A percentile compares a stretch with the other conserved stretches of the same genome.
Conservation (phyloP, 345 rosid species). For the Aquilaria yunnanensis region DNA sequence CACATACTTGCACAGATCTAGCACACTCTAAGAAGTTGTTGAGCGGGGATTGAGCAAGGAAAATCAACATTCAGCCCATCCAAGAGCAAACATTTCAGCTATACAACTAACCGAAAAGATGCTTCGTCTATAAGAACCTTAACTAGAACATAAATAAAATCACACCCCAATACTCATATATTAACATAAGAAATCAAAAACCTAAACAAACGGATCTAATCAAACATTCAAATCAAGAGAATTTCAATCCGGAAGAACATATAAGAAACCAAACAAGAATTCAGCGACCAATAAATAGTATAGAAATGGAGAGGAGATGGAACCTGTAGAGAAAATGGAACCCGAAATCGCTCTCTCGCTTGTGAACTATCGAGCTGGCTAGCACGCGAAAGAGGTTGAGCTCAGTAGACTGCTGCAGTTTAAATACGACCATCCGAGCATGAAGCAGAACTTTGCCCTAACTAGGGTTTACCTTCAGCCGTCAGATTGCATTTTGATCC, state of each 20-base stretch:
- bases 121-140: no score
- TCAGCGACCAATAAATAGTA: no score
- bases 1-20: neutral
- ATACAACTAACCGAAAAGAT: no score
- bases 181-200: no score
- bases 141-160: no score
- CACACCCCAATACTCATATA: no score
- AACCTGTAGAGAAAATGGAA: neutral
- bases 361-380: neutral
- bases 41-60: neutral
- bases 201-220: no score
- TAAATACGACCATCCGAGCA: neutral
- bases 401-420: neutral
- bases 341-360: neutral
- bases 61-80: neutral
- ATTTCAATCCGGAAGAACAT: no score
- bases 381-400: neutral
- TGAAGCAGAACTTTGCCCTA: neutral
- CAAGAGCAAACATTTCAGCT: neutral
- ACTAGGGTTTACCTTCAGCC: constrained; percentile 1
- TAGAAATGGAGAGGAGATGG: neutral
- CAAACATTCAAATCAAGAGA: no score
- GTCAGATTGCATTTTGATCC: neutral
- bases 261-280: no score
- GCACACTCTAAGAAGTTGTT: neutral